Conservation (phyloP, 768 basidiomycete species). For the Termitomyces sp. region DNA sequence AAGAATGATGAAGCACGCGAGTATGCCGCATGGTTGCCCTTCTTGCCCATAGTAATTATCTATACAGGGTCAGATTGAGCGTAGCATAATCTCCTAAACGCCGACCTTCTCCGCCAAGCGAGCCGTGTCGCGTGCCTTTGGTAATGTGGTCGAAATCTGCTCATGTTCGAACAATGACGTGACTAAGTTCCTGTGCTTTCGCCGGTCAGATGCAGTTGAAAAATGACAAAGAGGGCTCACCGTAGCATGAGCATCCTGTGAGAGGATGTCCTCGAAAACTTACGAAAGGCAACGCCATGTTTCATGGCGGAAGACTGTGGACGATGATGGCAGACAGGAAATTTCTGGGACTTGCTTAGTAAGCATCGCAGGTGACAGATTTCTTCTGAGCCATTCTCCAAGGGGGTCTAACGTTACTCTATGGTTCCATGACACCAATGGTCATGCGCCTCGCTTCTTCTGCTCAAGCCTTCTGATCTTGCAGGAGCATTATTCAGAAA, state of each 20-base stretch:
- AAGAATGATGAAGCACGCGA: constrained; percentile 75
- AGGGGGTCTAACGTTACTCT: neutral
- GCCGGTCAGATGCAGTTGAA: constrained; percentile 1
- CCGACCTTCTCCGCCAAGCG: constrained; percentile 87
- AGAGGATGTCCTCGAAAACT: constrained; percentile 86
- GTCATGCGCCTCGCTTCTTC: neutral
- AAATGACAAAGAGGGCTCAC: constrained; percentile 29
- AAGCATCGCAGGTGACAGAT: constrained; percentile 6
- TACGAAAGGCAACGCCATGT: constrained; percentile 90
- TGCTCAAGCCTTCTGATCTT: neutral
- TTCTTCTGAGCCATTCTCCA: neutral
- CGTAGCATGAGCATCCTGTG: constrained; percentile 92
- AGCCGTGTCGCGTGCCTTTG: constrained; percentile 91
- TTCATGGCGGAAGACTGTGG: constrained; percentile 51
- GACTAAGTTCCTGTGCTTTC: constrained; percentile 72
- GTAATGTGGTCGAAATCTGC: constrained; percentile 91
- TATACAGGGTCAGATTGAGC: constrained; percentile 21
- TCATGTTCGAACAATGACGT: constrained; percentile 93
- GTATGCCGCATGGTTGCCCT: constrained; percentile 65
- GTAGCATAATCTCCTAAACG: neutral
- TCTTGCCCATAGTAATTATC: constrained; percentile 93
- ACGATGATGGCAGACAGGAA: neutral
- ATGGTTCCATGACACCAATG: neutral
- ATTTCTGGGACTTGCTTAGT: constrained; percentile 8
- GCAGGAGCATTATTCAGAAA: neutral